Evolutionary conservation across 1,139 yeast genomes (phyloP).

Genomic region (Scheffersomyces cryptocercus): DNA sequence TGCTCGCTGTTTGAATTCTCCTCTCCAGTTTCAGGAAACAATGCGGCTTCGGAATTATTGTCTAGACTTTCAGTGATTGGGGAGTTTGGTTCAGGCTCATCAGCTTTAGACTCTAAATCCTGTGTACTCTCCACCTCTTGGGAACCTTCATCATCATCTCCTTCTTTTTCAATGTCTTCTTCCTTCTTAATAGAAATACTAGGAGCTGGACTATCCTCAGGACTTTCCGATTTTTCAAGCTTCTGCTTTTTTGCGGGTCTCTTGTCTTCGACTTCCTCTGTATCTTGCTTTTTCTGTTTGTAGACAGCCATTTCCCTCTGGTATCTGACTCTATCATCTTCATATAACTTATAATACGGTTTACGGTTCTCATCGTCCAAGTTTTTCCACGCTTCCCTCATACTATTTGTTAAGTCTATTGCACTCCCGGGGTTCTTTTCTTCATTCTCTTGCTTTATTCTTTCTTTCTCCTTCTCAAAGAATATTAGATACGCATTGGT

Average conservation of each 20-base stretch:
- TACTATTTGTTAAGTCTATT: constrained; percentile 67
- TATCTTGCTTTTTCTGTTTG: constrained; percentile 34
- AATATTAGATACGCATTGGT: constrained; percentile 86
- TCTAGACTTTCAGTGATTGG: no score
- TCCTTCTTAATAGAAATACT: constrained; percentile 4
- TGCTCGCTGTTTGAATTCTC: no score
- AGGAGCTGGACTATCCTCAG: constrained; percentile 7
- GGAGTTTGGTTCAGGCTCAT: constrained; percentile 8
- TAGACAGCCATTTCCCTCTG: constrained; percentile 72
- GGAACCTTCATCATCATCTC: constrained; percentile 11
- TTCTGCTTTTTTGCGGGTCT: constrained; percentile 12
- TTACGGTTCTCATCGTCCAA: constrained; percentile 68
- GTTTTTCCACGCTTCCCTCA: constrained; percentile 87
- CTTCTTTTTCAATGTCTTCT: constrained; percentile 3
- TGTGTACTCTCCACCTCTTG: constrained; percentile 5
- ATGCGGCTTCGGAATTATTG: no score
- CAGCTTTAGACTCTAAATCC: constrained; percentile 1
- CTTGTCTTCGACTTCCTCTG: constrained; percentile 9
- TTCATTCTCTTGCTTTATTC: constrained; percentile 58
- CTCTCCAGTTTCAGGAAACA: no score
- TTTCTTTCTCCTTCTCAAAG: constrained; percentile 84
- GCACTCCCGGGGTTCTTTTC: constrained; percentile 47
- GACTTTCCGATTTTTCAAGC: constrained; percentile 7
- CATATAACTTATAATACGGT: constrained; percentile 76
- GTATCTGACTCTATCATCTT: constrained; percentile 77